phyloP scores from a whole-genome alignment of 2,329 filamentous ascomycete genomes.

The Pseudogymnoascus sp. region DNA sequence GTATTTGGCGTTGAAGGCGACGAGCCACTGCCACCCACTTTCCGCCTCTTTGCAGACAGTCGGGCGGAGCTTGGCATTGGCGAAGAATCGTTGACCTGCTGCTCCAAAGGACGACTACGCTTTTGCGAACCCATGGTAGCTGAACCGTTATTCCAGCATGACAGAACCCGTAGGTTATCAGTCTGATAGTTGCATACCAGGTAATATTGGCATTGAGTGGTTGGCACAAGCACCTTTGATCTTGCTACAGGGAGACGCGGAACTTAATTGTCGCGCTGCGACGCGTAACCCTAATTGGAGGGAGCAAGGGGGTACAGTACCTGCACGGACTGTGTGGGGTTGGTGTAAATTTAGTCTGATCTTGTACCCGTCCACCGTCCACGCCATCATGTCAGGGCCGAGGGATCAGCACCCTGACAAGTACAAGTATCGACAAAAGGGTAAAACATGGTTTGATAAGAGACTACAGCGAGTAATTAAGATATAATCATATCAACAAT shows the following conservation, averaged over 20 bases:
- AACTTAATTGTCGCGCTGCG: constrained; percentile 3
- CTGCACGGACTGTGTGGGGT: background rate
- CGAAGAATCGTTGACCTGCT: constrained; percentile 2
- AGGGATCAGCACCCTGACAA: constrained; percentile 2
- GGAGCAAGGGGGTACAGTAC: background rate
- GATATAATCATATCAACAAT: background rate
- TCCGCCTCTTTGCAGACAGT: constrained; percentile 16
- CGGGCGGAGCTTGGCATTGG: constrained; percentile 5
- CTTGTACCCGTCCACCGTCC: too few species aligned
- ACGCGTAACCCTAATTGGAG: constrained; percentile 3
- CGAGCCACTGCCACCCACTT: constrained; percentile 9
- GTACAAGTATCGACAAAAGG: background rate
- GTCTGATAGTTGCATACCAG: background rate
- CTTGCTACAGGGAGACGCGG: background rate
- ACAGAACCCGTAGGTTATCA: background rate
- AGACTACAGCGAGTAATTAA: background rate
- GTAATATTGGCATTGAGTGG: background rate
- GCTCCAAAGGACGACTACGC: constrained; percentile 1
- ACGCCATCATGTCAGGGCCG: background rate
- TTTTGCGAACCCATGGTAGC: background rate
- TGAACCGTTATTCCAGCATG: background rate
- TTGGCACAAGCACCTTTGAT: background rate
- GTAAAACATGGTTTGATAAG: background rate
- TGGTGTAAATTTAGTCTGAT: background rate
- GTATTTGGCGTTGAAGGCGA: constrained; percentile 21